Percentiles rank a stretch among this genome's conserved stretches.
These are phyloP conservation scores for Triangularia verruculosa DNA, from an alignment of 2,329 filamentous ascomycete species.

Conservation along the genomic window DNA sequence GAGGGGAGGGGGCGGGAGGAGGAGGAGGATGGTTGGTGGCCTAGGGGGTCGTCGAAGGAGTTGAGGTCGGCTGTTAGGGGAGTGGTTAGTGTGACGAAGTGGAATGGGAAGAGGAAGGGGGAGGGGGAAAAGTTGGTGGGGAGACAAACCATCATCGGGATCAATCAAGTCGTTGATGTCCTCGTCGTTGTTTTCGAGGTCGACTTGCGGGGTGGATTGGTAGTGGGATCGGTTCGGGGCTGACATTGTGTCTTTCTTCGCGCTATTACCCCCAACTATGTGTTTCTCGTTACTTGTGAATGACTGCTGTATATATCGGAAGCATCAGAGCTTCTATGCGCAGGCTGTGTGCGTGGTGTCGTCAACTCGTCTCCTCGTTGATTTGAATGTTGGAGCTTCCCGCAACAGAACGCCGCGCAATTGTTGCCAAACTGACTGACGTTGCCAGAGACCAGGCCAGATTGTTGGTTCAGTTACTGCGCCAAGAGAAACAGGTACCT, in stretches of 20 bases:
- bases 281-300: neutral
- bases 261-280: neutral
- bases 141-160: slow-evolving; percentile 66
- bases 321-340: neutral
- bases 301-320: neutral
- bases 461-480: neutral
- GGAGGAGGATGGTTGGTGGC: slow-evolving; percentile 66
- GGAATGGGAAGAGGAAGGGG: neutral
- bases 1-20: slow-evolving; percentile 51
- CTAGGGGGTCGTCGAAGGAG: slow-evolving; percentile 86
- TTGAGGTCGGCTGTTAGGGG: slow-evolving; percentile 68
- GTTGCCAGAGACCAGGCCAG: neutral
- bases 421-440: neutral
- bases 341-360: neutral
- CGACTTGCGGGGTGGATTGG: slow-evolving; percentile 48
- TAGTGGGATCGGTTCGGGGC: slow-evolving; percentile 50
- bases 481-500: neutral
- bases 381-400: neutral
- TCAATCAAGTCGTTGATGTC: slow-evolving; percentile 73
- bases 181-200: slow-evolving; percentile 17
- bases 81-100: neutral
- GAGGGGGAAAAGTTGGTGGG: neutral
- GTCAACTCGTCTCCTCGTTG: neutral
- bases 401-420: neutral
- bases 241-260: slow-evolving; percentile 39